Evolutionary conservation across 345 rosid species (phyloP), one percentile per base, ranked within the genome.

Genomic region (Lepidium sativum): DNA sequence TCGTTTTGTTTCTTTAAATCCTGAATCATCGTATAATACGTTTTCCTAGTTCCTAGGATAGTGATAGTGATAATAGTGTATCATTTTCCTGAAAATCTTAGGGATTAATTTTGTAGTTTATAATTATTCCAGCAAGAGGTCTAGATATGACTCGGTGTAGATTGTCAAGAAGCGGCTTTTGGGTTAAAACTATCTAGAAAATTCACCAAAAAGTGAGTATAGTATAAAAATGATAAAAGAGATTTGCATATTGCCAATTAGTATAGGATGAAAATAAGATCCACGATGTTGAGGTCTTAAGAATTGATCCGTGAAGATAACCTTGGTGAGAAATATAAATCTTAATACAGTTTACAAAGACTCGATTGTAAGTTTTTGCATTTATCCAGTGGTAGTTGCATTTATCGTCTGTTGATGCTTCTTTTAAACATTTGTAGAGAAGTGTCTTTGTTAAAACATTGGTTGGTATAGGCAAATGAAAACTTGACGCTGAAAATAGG

Each of bases 391-490:
- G 37, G 23, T 9, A 37, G 20, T 27, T 37, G 51, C 54, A 60
- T 40, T 49, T 49, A 29, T 65, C 27, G 45, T 39, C 29, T 56
- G 18, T n/a, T n/a, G n/a, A n/a, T n/a, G n/a, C n/a, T n/a, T n/a
- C n/a, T n/a, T n/a, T n/a, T n/a, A n/a, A n/a, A n/a, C n/a, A n/a
- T n/a, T n/a, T n/a, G 42, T 62, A 44, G 23, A 62, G 38, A 52
- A 35, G 41, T 70, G 56, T 63, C 41, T 54, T 49, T 43, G n/a
- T 51, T 27, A n/a, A 34, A 61, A 12, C 51, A 39, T 63, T 49
- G 62, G 61, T 48, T 57, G 71, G 64, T 57, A 33, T 38, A 38
- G 45, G 33, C 70, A 64, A 62, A 64, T 63, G 50, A 39, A 64
- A 40, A 34, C 32, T 49, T 21, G 40, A 49, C 27, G 38, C 61